Base-by-base conservation (phyloP, 1,284 basidiomycete genomes). In the Rhodotorula sp. region DNA sequence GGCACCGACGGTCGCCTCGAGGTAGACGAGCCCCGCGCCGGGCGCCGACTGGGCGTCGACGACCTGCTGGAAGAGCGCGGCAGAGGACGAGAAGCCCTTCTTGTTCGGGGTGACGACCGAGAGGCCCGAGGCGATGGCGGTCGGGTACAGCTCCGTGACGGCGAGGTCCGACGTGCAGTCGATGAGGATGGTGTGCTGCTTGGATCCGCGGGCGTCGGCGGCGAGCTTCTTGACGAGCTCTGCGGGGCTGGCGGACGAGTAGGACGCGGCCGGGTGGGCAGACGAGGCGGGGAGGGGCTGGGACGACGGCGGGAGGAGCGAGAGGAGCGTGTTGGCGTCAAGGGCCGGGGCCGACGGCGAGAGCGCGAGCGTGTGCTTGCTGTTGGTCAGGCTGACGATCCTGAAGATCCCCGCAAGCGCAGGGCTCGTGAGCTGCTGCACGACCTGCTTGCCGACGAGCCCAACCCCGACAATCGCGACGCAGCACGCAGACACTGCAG, bases 61-160 rank as follows among this genome's bases (percentile, higher is more conserved):
- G 76, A 98, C 94, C 53, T 84, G 82, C 67, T 90, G 84, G 81
- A 91, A 97, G 53, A 97, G 83, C 27, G 80, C 80, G 46, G 90
- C 83, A n/a, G 87, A 85, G 0, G 90, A 89, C 8, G 93, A 96
- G 80, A 91, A 93, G 0, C 91, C 96, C 84, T 98, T 98, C 83
- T 99, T 99, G 86, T 98, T 99, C 25, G 97, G 96, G 0, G 96
- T 99, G 57, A 97, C 89, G 75, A 99, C 88, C 80, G 90, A 88
- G 66, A 98, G 87, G 15, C 94, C 94, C 13, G 87, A 86, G 65
- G 85, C 83, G 69, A 99, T 84, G 83, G 96, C 90, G 39, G 84
- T 83, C 0, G 97, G 93, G 82, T 99, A 99, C 71, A 91, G 82
- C 37, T 85, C 84, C 3, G 96, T 96, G 50, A 99, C 87, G 27